Percentiles rank a stretch among this genome's conserved stretches.
These are phyloP conservation scores for Prunus padus DNA, from an alignment of 306 rosid species.

Conservation along the genomic window DNA sequence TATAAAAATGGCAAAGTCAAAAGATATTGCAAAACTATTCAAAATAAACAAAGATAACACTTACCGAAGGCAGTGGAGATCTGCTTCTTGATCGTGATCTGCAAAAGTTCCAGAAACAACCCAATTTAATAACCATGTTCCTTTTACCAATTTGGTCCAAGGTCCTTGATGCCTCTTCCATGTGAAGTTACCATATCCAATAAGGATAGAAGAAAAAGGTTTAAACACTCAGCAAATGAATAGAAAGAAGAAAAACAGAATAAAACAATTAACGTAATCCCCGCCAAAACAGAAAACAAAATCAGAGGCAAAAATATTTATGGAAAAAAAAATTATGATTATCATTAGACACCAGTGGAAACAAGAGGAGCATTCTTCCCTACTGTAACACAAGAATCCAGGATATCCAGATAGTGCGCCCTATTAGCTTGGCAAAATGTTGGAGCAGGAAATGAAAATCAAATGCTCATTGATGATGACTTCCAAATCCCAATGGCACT, in stretches of 20 bases:
- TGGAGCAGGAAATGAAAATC: slow-evolving; percentile 71
- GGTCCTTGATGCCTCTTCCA: slow-evolving; percentile 97
- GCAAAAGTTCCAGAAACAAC: slow-evolving; percentile 99
- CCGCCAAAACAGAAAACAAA: slow-evolving; percentile 37
- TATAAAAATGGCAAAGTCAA: neutral
- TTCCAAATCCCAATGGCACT: slow-evolving; percentile 82
- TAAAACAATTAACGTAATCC: slow-evolving; percentile 22
- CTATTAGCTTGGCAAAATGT: slow-evolving; percentile 80
- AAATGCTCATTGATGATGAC: slow-evolving; percentile 70
- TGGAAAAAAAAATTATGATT: slow-evolving; percentile 27
- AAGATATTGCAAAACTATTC: neutral
- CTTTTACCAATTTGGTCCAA: slow-evolving; percentile 78
- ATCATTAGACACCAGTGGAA: slow-evolving; percentile 53
- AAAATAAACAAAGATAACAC: slow-evolving; percentile 27
- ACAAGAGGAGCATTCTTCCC: slow-evolving; percentile 75
- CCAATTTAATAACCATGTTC: slow-evolving; percentile 88
- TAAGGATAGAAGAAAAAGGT: slow-evolving; percentile 45
- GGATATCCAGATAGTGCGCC: slow-evolving; percentile 76
- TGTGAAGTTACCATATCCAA: slow-evolving; percentile 63
- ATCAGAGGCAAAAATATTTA: slow-evolving; percentile 26
- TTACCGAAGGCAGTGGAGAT: slow-evolving; percentile 82
- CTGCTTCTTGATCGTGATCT: slow-evolving; percentile 97
- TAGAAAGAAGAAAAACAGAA: slow-evolving; percentile 18
- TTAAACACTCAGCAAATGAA: slow-evolving; percentile 47
- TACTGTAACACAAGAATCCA: slow-evolving; percentile 80